phyloP scores from a whole-genome alignment of 2,329 filamentous ascomycete genomes.

The Hortaea werneckii region DNA sequence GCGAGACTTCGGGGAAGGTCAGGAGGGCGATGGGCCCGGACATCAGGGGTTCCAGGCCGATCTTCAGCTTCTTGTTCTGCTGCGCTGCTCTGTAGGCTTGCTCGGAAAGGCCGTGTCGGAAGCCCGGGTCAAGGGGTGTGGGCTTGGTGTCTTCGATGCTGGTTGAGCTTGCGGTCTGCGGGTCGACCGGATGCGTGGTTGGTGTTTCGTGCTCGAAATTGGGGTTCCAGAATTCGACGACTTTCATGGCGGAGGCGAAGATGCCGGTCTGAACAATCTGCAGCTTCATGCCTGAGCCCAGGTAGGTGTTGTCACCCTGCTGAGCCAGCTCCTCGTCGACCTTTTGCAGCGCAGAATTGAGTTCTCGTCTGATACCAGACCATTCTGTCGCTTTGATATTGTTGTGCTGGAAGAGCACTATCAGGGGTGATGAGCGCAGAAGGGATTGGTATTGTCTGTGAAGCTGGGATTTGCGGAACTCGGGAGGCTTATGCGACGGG shows the following conservation, averaged over 20 bases:
- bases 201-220: conserved; percentile 11
- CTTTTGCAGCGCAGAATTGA: conserved; percentile 50
- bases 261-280: conserved; percentile 85
- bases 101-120: conserved; percentile 51
- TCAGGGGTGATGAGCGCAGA: conserved; percentile 71
- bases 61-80: conserved; percentile 39
- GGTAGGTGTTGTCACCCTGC: conserved; percentile 52
- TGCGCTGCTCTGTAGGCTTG: conserved; percentile 42
- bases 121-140: conserved; percentile 39
- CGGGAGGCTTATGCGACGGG: conserved; percentile 73
- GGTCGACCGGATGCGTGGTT: conserved; percentile 14
- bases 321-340: conserved; percentile 50
- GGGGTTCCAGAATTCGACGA: conserved; percentile 68
- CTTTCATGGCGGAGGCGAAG: conserved; percentile 70
- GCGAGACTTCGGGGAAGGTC: conserved; percentile 72
- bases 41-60: conserved; percentile 64
- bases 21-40: conserved; percentile 72
- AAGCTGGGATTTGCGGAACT: conserved; percentile 84
- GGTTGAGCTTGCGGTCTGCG: conserved; percentile 25
- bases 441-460: conserved; percentile 79
- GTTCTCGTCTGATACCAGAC: conserved; percentile 60
- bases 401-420: conserved; percentile 78
- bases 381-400: conserved; percentile 67
- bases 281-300: conserved; percentile 44
- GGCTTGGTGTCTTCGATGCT: conserved; percentile 23